phyloP scores from a whole-genome alignment of 2,329 filamentous ascomycete genomes.

The Colletotrichum sp. region DNA sequence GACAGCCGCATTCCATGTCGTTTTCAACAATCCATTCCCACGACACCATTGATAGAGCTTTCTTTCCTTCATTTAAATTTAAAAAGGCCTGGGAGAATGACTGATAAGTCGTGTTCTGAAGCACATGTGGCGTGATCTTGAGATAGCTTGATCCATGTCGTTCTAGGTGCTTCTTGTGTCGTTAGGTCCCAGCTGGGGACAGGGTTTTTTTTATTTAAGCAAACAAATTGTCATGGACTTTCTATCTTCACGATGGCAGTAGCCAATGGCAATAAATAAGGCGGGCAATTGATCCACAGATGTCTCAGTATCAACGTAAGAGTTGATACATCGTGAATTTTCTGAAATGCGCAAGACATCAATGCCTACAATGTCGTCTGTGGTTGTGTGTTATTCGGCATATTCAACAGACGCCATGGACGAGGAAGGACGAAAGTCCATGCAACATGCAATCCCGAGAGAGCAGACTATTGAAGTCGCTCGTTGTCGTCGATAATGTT shows the following conservation, averaged over 20 bases:
- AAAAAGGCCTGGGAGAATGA: too few species aligned
- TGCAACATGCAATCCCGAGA: not conserved
- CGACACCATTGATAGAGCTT: too few species aligned
- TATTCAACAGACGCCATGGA: too few species aligned
- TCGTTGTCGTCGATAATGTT: too few species aligned
- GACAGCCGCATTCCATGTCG: too few species aligned
- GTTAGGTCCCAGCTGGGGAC: not conserved
- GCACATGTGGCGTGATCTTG: rapidly evolving
- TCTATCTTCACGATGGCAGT: not conserved
- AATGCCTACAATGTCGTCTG: too few species aligned
- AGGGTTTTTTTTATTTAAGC: not conserved
- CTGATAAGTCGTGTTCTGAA: not conserved
- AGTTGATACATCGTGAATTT: too few species aligned
- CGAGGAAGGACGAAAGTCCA: not conserved
- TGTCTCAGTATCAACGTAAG: too few species aligned
- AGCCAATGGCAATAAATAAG: too few species aligned
- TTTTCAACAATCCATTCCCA: too few species aligned
- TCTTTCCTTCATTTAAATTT: too few species aligned
- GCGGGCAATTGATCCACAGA: rapidly evolving
- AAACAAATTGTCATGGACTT: not conserved
- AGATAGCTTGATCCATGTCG: not conserved
- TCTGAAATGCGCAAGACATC: too few species aligned
- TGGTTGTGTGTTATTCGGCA: rapidly evolving
- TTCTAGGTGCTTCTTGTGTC: rapidly evolving
- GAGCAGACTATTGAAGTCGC: not conserved